A percentile compares a stretch with the other conserved stretches of the same genome.
phyloP scores from a whole-genome alignment of 768 basidiomycete species.

The Amanita pseudoporphyria region DNA sequence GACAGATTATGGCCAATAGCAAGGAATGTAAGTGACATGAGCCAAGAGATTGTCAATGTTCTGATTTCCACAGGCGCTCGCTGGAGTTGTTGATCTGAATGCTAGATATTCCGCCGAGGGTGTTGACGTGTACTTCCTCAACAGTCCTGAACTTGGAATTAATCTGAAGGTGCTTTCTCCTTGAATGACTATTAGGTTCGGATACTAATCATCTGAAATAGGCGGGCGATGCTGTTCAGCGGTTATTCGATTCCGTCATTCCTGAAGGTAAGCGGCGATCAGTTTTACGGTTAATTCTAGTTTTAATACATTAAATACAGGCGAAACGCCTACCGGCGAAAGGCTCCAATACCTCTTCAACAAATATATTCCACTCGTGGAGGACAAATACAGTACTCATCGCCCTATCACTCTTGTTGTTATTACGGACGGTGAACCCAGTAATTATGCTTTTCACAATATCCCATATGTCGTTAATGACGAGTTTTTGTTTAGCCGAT shows the following conservation, averaged over 20 bases:
- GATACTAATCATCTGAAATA: background rate
- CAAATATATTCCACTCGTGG: slow-evolving; percentile 13
- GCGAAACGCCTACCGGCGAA: slow-evolving; percentile 12
- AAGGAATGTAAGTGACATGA: slow-evolving; percentile 8
- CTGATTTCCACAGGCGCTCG: slow-evolving; percentile 3
- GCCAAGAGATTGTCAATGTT: background rate
- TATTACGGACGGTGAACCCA: slow-evolving; percentile 56
- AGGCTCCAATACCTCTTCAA: slow-evolving; percentile 11
- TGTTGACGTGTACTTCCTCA: slow-evolving; percentile 56
- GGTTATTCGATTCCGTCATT: slow-evolving; percentile 10
- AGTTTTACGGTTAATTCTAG: background rate
- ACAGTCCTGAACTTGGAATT: slow-evolving; percentile 17
- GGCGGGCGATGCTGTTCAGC: slow-evolving; percentile 8
- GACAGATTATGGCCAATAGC: slow-evolving; percentile 14
- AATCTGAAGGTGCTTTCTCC: background rate
- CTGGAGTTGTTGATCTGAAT: slow-evolving; percentile 10
- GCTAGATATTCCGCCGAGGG: slow-evolving; percentile 29
- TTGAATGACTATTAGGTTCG: background rate
- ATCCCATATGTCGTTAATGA: background rate
- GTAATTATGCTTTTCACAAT: slow-evolving; percentile 23
- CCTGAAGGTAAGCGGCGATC: slow-evolving; percentile 8
- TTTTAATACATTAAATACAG: background rate
- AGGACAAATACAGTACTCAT: slow-evolving; percentile 6
- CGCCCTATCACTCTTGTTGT: slow-evolving; percentile 46
- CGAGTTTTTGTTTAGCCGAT: slow-evolving; percentile 29